Evolutionary conservation across 2,329 filamentous ascomycete species (phyloP).

Genomic region (Microascus cirrosus): DNA sequence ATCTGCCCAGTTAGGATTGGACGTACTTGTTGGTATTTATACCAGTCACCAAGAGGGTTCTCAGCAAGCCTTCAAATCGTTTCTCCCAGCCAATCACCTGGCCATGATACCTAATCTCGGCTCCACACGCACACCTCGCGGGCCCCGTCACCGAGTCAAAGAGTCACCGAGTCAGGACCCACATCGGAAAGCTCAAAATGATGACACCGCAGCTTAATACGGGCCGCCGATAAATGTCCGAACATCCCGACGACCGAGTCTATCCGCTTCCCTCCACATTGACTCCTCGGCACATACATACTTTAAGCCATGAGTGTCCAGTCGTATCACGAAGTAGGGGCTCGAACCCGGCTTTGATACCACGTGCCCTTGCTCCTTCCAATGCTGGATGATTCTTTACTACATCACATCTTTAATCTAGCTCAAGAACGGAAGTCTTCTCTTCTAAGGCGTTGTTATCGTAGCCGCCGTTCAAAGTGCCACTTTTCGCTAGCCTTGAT

Average conservation of each 20-base stretch:
- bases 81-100: background rate
- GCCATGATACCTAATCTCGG: background rate
- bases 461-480: too few relatives aligned
- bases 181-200: background rate
- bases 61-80: background rate
- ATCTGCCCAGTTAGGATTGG: background rate
- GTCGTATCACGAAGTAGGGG: too few relatives aligned
- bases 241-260: background rate
- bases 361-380: background rate
- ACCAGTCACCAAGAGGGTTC: background rate
- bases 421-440: background rate
- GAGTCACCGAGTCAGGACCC: background rate
- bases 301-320: too few relatives aligned
- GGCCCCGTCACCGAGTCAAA: background rate
- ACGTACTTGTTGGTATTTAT: background rate
- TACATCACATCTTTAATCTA: background rate
- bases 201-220: background rate
- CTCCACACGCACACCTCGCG: background rate
- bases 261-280: too few relatives aligned
- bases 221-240: background rate
- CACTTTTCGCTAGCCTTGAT: too few relatives aligned
- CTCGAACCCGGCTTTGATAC: background rate
- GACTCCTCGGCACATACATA: too few relatives aligned
- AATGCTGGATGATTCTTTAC: background rate
- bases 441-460: background rate